Conservation (phyloP, 1,284 basidiomycete species). For the Malassezia sp. region DNA sequence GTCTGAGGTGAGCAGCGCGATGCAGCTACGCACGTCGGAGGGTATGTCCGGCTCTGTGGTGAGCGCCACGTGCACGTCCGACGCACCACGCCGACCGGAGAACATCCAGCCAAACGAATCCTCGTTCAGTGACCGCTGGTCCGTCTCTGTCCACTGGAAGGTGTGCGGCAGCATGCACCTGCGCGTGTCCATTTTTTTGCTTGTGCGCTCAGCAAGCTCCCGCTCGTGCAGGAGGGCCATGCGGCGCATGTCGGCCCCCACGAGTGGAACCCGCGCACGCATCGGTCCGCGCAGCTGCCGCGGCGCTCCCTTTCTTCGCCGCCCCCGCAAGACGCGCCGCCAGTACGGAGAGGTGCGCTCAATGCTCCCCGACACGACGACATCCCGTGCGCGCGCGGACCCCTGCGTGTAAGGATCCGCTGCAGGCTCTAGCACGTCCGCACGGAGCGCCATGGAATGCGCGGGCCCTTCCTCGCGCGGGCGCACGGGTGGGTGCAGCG, state of each 20-base stretch:
- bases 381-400: too few relatives aligned
- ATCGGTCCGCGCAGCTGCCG: not conserved
- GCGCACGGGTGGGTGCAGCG: not conserved
- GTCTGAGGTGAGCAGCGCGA: not conserved
- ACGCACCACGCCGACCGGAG: not conserved
- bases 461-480: too few relatives aligned
- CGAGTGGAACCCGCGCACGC: constrained; percentile 5
- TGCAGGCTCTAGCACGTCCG: too few relatives aligned
- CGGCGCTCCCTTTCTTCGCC: not conserved
- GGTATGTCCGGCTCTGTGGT: too few relatives aligned
- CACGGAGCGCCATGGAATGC: too few relatives aligned
- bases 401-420: too few relatives aligned
- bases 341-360: constrained; percentile 14
- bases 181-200: too few relatives aligned
- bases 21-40: constrained; percentile 1
- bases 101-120: constrained; percentile 6
- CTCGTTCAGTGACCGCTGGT: not conserved
- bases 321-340: too few relatives aligned
- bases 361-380: constrained; percentile 1
- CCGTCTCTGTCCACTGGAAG: constrained; percentile 3
- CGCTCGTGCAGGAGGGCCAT: too few relatives aligned
- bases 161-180: not conserved
- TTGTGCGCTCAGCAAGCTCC: too few relatives aligned
- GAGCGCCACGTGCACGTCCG: too few relatives aligned
- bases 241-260: constrained; percentile 4